phyloP scores from a whole-genome alignment of 176 grass and related monocot genomes.

The Zoysia pacifica region DNA sequence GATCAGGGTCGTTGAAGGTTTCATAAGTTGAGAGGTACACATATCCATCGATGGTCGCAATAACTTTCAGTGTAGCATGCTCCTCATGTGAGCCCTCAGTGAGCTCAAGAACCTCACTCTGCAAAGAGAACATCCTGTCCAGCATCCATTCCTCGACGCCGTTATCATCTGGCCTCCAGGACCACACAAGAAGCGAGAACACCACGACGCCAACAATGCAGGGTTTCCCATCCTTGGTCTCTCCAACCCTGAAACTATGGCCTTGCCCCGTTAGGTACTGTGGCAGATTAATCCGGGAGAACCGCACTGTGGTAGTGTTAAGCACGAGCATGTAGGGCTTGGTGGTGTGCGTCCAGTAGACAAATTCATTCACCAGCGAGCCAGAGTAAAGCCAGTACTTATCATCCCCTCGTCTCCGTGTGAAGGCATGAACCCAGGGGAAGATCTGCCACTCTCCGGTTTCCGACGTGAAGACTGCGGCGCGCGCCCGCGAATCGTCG shows the following conservation, averaged over 20 bases:
- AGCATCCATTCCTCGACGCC: slow-evolving; percentile 27
- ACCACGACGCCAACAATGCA: slow-evolving; percentile 3
- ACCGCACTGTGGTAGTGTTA: not conserved
- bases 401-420: not conserved
- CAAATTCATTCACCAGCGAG: not conserved
- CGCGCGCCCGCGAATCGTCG: slow-evolving; percentile 1
- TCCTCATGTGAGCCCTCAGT: not conserved
- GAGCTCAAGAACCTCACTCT: not conserved
- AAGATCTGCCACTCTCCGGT: slow-evolving; percentile 2
- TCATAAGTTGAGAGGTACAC: not conserved
- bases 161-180: not conserved
- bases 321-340: not conserved
- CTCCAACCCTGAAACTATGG: not conserved
- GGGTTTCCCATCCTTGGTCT: slow-evolving; percentile 17
- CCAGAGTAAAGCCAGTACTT: not conserved
- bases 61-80: slow-evolving; percentile 3
- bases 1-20: not conserved
- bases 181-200: not conserved
- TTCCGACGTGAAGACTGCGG: not conserved
- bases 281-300: not conserved
- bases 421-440: not conserved
- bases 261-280: not conserved
- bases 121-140: not conserved
- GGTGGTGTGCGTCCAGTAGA: not conserved
- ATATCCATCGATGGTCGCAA: not conserved